These are phyloP conservation scores for Stagonosporopsis rhizophila DNA, from an alignment of 2,329 filamentous ascomycete genomes.

Conservation along the genomic window DNA sequence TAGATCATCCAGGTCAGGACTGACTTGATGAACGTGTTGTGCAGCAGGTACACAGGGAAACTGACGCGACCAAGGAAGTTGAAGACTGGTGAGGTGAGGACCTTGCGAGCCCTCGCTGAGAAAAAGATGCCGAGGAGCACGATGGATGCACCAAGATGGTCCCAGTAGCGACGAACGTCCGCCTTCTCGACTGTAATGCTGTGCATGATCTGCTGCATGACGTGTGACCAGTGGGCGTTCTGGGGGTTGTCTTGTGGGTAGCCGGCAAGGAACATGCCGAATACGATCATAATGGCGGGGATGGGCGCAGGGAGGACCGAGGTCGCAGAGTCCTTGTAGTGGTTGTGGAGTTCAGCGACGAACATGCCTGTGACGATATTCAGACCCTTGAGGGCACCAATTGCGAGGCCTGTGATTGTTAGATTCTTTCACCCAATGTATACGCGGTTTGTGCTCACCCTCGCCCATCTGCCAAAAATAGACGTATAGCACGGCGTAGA, in stretches of 20 bases:
- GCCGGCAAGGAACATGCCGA: slow-evolving; percentile 65
- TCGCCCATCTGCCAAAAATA: slow-evolving; percentile 50
- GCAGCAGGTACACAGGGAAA: slow-evolving; percentile 70
- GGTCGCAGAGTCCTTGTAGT: slow-evolving; percentile 58
- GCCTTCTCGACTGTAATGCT: slow-evolving; percentile 57
- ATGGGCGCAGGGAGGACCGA: slow-evolving; percentile 58
- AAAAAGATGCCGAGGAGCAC: slow-evolving; percentile 62
- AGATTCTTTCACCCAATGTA: slow-evolving; percentile 13
- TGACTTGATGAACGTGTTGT: slow-evolving; percentile 67
- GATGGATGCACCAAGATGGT: slow-evolving; percentile 58
- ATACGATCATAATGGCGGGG: slow-evolving; percentile 57
- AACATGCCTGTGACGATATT: slow-evolving; percentile 70
- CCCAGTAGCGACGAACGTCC: slow-evolving; percentile 59
- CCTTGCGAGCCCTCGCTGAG: slow-evolving; percentile 58
- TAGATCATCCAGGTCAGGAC: slow-evolving; percentile 67
- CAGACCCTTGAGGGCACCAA: slow-evolving; percentile 53
- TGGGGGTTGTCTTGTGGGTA: slow-evolving; percentile 65
- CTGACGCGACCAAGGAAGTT: slow-evolving; percentile 70
- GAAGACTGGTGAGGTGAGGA: slow-evolving; percentile 63
- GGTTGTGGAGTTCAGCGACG: slow-evolving; percentile 65
- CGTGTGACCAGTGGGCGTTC: slow-evolving; percentile 62
- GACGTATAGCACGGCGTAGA: slow-evolving; percentile 49
- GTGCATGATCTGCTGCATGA: slow-evolving; percentile 53
- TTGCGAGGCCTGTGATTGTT: slow-evolving; percentile 38
- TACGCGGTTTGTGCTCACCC: slow-evolving; percentile 27